These are phyloP conservation scores for Dactylellina sp. DNA, from an alignment of 2,329 filamentous ascomycete species.

Conservation along the genomic window DNA sequence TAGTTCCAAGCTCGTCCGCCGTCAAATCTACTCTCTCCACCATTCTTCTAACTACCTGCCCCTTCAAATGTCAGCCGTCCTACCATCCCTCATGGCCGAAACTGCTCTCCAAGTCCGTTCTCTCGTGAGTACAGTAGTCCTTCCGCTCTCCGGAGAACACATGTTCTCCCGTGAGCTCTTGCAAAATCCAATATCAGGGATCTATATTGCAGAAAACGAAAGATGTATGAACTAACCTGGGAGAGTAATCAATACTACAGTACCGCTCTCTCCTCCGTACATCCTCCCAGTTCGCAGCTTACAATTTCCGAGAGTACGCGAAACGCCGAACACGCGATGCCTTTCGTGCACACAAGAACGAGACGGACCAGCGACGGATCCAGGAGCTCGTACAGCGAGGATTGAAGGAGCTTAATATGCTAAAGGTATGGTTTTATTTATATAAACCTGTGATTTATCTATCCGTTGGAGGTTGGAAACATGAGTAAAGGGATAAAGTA, in stretches of 20 bases:
- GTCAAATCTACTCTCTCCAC: background rate
- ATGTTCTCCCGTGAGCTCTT: conserved; percentile 2
- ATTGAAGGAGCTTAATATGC: conserved; percentile 82
- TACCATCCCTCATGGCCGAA: conserved; percentile 56
- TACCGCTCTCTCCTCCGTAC: conserved; percentile 93
- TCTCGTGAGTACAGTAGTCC: conserved; percentile 56
- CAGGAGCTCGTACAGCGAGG: conserved; percentile 92
- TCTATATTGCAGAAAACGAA: conserved; percentile 11
- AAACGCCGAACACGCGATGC: conserved; percentile 89
- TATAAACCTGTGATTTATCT: background rate
- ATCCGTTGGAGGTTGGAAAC: no score
- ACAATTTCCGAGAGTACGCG: conserved; percentile 98
- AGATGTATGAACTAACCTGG: conserved; percentile 8
- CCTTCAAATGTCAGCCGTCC: conserved; percentile 28
- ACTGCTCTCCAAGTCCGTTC: conserved; percentile 55
- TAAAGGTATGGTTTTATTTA: conserved; percentile 77
- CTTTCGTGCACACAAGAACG: conserved; percentile 81
- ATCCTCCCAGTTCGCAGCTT: conserved; percentile 85
- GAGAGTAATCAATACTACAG: conserved; percentile 67
- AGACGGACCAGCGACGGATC: conserved; percentile 79
- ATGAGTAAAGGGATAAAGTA: no score
- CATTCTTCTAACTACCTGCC: background rate
- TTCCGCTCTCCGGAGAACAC: conserved; percentile 1
- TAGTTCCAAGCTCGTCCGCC: conserved; percentile 1
- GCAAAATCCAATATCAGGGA: background rate